Evolutionary conservation across 2,329 filamentous ascomycete genomes (phyloP).

Genomic region (Cytospora chrysosperma): DNA sequence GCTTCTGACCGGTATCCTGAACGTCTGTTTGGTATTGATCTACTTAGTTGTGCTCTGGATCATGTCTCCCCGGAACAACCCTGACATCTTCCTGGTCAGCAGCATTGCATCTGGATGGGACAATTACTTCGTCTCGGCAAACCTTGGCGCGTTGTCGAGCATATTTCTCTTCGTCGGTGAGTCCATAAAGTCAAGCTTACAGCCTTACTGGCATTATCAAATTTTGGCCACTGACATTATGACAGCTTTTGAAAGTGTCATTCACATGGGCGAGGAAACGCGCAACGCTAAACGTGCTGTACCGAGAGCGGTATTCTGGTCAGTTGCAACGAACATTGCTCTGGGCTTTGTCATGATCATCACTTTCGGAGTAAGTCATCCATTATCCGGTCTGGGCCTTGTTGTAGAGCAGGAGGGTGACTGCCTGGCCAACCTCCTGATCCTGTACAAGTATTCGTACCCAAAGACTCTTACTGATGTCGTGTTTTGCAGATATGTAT

Average conservation of each 20-base stretch:
- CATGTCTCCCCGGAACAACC: slow-evolving; percentile 13
- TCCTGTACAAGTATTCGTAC: background rate
- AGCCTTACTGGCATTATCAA: too few species aligned
- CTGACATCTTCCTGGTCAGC: slow-evolving; percentile 4
- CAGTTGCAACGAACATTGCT: slow-evolving; percentile 41
- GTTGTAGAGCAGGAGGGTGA: background rate
- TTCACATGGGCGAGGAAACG: slow-evolving; percentile 49
- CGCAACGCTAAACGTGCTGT: slow-evolving; percentile 45
- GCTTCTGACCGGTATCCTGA: slow-evolving; percentile 36
- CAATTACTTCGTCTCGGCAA: slow-evolving; percentile 30
- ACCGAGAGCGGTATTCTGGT: slow-evolving; percentile 45
- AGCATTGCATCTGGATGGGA: slow-evolving; percentile 16
- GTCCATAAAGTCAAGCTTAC: background rate
- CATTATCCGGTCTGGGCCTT: background rate
- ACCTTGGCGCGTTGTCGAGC: slow-evolving; percentile 37
- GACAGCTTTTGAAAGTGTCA: slow-evolving; percentile 46
- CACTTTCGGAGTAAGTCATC: slow-evolving; percentile 38
- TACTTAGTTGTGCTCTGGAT: slow-evolving; percentile 22
- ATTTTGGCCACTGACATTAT: background rate
- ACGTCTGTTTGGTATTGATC: slow-evolving; percentile 19
- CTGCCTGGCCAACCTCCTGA: too few species aligned
- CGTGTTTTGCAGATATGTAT: slow-evolving; percentile 32
- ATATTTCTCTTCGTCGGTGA: slow-evolving; percentile 35
- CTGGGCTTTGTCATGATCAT: slow-evolving; percentile 42
- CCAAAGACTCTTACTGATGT: background rate